Evolutionary conservation across 2,329 filamentous ascomycete genomes (phyloP).

Genomic region (Periconia digitata): DNA sequence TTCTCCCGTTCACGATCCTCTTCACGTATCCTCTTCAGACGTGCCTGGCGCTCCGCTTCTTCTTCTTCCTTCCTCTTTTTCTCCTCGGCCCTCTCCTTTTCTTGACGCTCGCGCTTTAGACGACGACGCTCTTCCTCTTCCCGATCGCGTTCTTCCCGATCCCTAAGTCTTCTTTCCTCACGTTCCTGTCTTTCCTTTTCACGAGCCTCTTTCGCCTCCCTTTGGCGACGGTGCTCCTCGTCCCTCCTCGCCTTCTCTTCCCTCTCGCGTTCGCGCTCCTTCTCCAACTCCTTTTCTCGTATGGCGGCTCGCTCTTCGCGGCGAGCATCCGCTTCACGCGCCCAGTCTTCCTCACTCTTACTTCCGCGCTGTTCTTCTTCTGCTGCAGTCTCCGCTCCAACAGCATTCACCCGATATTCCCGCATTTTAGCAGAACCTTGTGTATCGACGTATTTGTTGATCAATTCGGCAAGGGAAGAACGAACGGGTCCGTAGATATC

Average conservation of each 20-base stretch:
- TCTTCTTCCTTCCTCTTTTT: conserved; percentile 46
- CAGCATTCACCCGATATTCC: conserved; percentile 65
- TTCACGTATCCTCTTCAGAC: conserved; percentile 43
- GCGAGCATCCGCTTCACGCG: conserved; percentile 64
- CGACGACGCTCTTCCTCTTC: conserved; percentile 36
- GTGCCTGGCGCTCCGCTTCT: conserved; percentile 48
- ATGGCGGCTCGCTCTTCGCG: conserved; percentile 63
- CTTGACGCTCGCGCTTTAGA: conserved; percentile 30
- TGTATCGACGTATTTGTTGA: conserved; percentile 62
- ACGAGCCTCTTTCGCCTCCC: conserved; percentile 47
- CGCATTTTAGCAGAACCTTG: conserved; percentile 71
- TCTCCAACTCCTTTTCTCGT: conserved; percentile 62
- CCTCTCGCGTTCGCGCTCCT: conserved; percentile 58
- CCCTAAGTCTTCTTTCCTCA: conserved; percentile 45
- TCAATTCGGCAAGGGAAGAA: conserved; percentile 66
- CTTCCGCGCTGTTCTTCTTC: conserved; percentile 66
- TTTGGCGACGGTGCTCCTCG: conserved; percentile 54
- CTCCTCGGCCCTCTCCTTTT: conserved; percentile 52
- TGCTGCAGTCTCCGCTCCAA: conserved; percentile 69
- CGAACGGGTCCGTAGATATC: conserved; percentile 75
- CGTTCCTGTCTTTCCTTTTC: conserved; percentile 51
- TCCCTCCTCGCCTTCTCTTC: conserved; percentile 58
- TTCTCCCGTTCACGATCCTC: conserved; percentile 38
- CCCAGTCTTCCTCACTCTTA: conserved; percentile 75
- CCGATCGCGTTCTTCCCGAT: conserved; percentile 32